Conservation (phyloP, 768 basidiomycete species). For the Neoboletus magnificus region DNA sequence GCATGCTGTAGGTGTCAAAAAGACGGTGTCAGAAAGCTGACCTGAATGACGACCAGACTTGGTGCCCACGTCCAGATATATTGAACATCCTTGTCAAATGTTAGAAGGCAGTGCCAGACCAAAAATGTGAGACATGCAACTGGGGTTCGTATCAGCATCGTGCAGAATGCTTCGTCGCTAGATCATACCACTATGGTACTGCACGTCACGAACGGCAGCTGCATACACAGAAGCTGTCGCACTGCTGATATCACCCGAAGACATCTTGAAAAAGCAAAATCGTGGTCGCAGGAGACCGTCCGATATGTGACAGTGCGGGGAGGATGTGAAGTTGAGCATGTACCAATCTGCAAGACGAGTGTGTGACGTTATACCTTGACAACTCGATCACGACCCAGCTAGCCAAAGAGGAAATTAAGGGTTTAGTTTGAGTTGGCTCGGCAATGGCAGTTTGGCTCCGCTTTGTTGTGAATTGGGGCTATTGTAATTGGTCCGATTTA, state of each 20-base stretch:
- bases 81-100: slow-evolving; percentile 17
- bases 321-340: no score
- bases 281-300: background rate
- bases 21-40: background rate
- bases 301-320: background rate
- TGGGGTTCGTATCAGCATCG: slow-evolving; percentile 4
- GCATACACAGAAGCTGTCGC: background rate
- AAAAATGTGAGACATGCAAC: slow-evolving; percentile 12
- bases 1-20: slow-evolving; percentile 16
- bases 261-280: background rate
- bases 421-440: background rate
- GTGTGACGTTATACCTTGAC: background rate
- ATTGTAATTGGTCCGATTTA: background rate
- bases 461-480: background rate
- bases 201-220: slow-evolving; percentile 3
- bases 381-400: background rate
- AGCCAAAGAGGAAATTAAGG: background rate
- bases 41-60: background rate
- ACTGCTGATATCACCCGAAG: no score
- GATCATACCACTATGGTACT: slow-evolving; percentile 13
- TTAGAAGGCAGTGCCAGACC: slow-evolving; percentile 12
- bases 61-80: slow-evolving; percentile 25
- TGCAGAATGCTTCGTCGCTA: no score
- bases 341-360: background rate
- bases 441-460: background rate